Evolutionary conservation across 139 green algal species (phyloP).

Genomic region (Spirogloea muscicola): DNA sequence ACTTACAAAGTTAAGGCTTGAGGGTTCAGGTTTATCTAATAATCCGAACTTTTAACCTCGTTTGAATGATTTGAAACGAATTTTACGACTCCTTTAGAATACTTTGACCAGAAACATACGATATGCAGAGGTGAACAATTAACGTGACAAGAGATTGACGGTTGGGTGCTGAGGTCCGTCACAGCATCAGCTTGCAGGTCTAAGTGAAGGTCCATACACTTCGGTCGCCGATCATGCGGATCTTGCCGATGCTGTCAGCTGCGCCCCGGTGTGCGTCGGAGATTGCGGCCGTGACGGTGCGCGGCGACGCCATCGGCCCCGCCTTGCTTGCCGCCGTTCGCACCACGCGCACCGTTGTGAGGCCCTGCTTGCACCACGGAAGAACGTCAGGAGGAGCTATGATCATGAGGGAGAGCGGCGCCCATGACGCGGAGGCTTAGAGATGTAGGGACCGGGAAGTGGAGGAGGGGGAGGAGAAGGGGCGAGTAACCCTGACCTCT

Average conservation of each 20-base stretch:
- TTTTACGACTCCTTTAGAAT: too few relatives aligned
- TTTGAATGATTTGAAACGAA: too few relatives aligned
- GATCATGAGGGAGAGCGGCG: background rate
- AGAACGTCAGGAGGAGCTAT: background rate
- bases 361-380: constrained; percentile 21
- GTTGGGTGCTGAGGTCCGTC: too few relatives aligned
- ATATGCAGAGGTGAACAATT: too few relatives aligned
- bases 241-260: constrained; percentile 45
- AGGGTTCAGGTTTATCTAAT: too few relatives aligned
- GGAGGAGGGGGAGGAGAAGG: background rate
- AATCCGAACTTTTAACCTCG: too few relatives aligned
- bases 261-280: background rate
- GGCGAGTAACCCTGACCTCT: constrained; percentile 49
- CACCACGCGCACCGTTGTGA: constrained; percentile 34
- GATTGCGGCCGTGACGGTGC: constrained; percentile 20
- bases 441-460: background rate
- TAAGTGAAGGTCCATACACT: constrained; percentile 22
- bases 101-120: too few relatives aligned
- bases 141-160: too few relatives aligned
- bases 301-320: constrained; percentile 10
- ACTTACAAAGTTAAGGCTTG: too few relatives aligned
- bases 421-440: background rate
- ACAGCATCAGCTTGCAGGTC: too few relatives aligned
- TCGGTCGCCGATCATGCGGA: constrained; percentile 27
- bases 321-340: constrained; percentile 4